phyloP scores from a whole-genome alignment of 352 stramenopile species.

The Phytopythium delawarense region DNA sequence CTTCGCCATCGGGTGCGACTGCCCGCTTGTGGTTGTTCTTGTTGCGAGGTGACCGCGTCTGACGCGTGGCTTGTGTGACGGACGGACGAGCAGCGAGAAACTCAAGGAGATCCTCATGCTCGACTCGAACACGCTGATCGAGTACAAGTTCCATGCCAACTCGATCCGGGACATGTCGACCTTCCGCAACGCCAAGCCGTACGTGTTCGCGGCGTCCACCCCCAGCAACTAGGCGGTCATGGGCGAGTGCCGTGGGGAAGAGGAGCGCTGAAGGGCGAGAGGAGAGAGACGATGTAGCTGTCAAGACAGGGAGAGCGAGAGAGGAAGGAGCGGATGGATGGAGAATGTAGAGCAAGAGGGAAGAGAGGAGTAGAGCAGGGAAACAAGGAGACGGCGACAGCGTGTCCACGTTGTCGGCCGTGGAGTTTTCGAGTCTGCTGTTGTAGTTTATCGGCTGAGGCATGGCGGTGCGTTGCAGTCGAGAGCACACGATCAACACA shows the following conservation, averaged over 20 bases:
- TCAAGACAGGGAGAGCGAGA: too few relatives aligned
- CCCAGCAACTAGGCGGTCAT: constrained; percentile 39
- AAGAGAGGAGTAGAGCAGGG: neutral
- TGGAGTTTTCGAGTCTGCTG: neutral
- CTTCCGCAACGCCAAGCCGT: constrained; percentile 91
- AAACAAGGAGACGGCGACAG: neutral
- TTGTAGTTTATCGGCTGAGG: too few relatives aligned
- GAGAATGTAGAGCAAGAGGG: neutral
- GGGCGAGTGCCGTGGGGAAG: neutral
- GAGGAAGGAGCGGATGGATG: neutral
- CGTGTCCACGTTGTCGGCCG: neutral
- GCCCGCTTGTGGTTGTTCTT: neutral
- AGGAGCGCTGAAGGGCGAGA: neutral
- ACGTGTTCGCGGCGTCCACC: constrained; percentile 79
- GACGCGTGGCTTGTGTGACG: neutral
- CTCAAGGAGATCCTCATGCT: constrained; percentile 94
- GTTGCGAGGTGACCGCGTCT: constrained; percentile 5
- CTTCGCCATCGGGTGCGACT: constrained; percentile 75
- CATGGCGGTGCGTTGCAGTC: too few relatives aligned
- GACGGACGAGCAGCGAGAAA: constrained; percentile 61
- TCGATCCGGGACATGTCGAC: constrained; percentile 92
- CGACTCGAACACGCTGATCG: constrained; percentile 92
- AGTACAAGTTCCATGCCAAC: constrained; percentile 94
- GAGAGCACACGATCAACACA: too few relatives aligned
- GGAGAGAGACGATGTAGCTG: neutral